phyloP scores from a whole-genome alignment of 163 green algal genomes.

The Volvox carteri region DNA sequence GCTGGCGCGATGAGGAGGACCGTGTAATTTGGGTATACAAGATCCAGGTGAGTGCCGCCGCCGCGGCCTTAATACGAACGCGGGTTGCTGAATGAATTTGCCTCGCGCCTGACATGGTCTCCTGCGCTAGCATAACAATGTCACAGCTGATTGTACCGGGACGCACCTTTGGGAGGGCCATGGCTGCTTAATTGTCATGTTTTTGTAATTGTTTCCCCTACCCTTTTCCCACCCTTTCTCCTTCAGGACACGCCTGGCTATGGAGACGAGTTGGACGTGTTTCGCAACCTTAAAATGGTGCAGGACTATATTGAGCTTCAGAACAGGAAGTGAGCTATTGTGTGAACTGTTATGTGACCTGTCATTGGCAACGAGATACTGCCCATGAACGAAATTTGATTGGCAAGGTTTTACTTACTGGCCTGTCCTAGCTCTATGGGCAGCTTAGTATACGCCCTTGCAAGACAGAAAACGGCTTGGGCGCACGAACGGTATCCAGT shows the following conservation, averaged over 20 bases:
- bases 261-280: slow-evolving; percentile 83
- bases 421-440: slow-evolving; percentile 5
- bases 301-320: slow-evolving; percentile 66
- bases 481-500: not conserved
- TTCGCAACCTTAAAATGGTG: slow-evolving; percentile 77
- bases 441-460: slow-evolving; percentile 49
- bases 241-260: slow-evolving; percentile 84
- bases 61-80: no score
- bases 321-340: slow-evolving; percentile 52
- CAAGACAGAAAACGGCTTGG: not conserved
- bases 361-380: no score
- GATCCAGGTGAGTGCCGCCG: slow-evolving; percentile 67
- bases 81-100: no score
- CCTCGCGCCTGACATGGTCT: no score
- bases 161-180: no score
- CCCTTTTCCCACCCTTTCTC: no score
- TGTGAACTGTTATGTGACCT: no score
- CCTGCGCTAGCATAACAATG: no score
- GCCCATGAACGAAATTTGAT: no score
- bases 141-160: no score
- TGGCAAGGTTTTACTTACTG: slow-evolving; percentile 49
- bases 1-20: slow-evolving; percentile 84
- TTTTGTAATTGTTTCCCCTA: no score
- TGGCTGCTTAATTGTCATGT: no score
- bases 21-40: slow-evolving; percentile 84